These are phyloP conservation scores for Peronosclerospora sorghi DNA, from an alignment of 352 stramenopile genomes.

Conservation along the genomic window DNA sequence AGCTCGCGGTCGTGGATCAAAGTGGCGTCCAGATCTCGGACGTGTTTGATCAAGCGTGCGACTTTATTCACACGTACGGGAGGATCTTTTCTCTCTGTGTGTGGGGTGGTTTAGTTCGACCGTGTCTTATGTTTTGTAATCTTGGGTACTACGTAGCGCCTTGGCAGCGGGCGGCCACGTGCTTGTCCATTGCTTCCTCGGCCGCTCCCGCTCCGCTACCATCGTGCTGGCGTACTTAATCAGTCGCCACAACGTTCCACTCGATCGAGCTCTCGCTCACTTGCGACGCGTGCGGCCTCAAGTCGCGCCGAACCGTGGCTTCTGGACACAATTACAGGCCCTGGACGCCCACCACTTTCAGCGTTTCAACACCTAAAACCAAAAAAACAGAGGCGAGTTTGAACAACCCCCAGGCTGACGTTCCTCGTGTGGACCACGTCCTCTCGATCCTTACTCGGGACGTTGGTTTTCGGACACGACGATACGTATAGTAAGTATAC, in stretches of 20 bases:
- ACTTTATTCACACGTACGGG: slow-evolving; percentile 56
- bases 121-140: too few species aligned
- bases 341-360: slow-evolving; percentile 28
- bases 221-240: slow-evolving; percentile 65
- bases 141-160: slow-evolving; percentile 20
- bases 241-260: slow-evolving; percentile 16
- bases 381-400: too few species aligned
- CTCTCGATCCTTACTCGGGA: too few species aligned
- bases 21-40: slow-evolving; percentile 24
- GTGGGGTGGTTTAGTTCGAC: too few species aligned
- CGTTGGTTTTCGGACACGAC: too few species aligned
- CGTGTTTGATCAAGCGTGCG: slow-evolving; percentile 34
- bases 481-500: too few species aligned
- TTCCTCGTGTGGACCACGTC: too few species aligned
- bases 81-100: too few species aligned
- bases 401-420: too few species aligned
- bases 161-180: slow-evolving; percentile 33
- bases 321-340: slow-evolving; percentile 34
- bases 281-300: slow-evolving; percentile 41
- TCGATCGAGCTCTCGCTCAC: slow-evolving; percentile 29
- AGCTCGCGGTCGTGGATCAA: slow-evolving; percentile 39
- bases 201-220: slow-evolving; percentile 51
- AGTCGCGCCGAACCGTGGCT: slow-evolving; percentile 54
- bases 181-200: slow-evolving; percentile 71
- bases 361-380: not conserved